phyloP scores from a whole-genome alignment of 192 early-diverging fungal species.

The Chytriomyces confervae region DNA sequence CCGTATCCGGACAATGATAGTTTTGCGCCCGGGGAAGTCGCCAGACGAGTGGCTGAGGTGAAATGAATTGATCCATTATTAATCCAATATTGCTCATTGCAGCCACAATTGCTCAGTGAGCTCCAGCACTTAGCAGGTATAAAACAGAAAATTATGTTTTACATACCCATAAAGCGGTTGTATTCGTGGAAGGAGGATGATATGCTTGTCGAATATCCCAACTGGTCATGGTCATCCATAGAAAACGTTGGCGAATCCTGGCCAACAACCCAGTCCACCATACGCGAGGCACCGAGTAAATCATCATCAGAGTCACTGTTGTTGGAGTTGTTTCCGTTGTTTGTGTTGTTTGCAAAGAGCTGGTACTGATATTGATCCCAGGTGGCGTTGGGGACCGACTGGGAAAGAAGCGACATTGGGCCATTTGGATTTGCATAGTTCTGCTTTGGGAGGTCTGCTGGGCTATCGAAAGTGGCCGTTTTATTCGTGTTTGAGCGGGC shows the following conservation, averaged over 20 bases:
- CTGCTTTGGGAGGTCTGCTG: neutral
- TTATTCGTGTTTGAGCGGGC: neutral
- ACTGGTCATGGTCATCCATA: neutral
- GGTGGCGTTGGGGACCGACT: conserved; percentile 18
- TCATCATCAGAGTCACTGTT: conserved; percentile 18
- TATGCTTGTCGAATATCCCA: neutral
- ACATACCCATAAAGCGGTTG: neutral
- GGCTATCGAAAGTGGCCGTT: neutral
- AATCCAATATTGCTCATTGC: neutral
- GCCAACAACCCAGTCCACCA: conserved; percentile 37
- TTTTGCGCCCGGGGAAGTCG: no score
- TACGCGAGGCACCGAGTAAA: neutral
- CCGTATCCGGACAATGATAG: no score
- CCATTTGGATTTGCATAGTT: neutral
- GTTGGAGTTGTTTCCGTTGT: neutral
- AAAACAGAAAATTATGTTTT: no score
- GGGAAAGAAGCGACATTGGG: conserved; percentile 1
- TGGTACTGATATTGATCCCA: conserved; percentile 14
- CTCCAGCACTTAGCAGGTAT: neutral
- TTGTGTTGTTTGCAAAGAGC: neutral
- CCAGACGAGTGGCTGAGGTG: neutral
- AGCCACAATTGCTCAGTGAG: neutral
- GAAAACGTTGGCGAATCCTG: conserved; percentile 1
- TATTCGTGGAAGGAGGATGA: neutral
- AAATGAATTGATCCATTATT: neutral